phyloP scores from a whole-genome alignment of 225 moss, liverwort and hornwort genomes.

The Polytrichum formosum region DNA sequence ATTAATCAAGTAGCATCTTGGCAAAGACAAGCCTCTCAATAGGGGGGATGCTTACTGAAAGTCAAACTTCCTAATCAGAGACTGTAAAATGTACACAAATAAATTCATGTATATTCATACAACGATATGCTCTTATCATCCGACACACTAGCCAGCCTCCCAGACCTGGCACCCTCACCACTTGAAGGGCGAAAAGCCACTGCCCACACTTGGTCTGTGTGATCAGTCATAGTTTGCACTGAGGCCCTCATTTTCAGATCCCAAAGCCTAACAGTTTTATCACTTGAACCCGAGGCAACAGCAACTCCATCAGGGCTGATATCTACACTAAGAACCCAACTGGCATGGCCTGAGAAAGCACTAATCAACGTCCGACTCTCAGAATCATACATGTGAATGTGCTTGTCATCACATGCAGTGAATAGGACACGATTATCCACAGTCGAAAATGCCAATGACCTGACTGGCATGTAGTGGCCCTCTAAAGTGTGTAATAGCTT shows the following conservation, averaged over 20 bases:
- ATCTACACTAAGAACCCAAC: slow-evolving; percentile 93
- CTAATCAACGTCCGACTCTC: slow-evolving; percentile 74
- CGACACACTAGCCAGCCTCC: slow-evolving; percentile 88
- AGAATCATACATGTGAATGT: slow-evolving; percentile 94
- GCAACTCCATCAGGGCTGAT: slow-evolving; percentile 85
- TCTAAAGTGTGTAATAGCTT: slow-evolving; percentile 80
- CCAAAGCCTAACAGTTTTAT: slow-evolving; percentile 82
- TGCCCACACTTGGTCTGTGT: slow-evolving; percentile 92
- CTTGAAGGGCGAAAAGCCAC: slow-evolving; percentile 81
- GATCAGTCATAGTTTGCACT: slow-evolving; percentile 89
- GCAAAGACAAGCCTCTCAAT: no score
- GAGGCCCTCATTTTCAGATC: slow-evolving; percentile 90
- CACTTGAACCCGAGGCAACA: slow-evolving; percentile 86
- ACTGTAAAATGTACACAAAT: neutral
- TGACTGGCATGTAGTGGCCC: slow-evolving; percentile 92
- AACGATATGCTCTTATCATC: slow-evolving; percentile 90
- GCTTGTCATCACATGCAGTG: slow-evolving; percentile 91
- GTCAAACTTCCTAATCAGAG: no score
- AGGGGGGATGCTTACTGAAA: no score
- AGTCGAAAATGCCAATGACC: slow-evolving; percentile 85
- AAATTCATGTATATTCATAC: slow-evolving; percentile 81
- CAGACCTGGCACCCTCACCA: slow-evolving; percentile 60
- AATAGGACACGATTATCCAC: slow-evolving; percentile 79
- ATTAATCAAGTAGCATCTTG: no score
- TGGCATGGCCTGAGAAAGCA: slow-evolving; percentile 91